Conservation (phyloP, 805 yeast genomes). For the Saccharomycopsis microspora region DNA sequence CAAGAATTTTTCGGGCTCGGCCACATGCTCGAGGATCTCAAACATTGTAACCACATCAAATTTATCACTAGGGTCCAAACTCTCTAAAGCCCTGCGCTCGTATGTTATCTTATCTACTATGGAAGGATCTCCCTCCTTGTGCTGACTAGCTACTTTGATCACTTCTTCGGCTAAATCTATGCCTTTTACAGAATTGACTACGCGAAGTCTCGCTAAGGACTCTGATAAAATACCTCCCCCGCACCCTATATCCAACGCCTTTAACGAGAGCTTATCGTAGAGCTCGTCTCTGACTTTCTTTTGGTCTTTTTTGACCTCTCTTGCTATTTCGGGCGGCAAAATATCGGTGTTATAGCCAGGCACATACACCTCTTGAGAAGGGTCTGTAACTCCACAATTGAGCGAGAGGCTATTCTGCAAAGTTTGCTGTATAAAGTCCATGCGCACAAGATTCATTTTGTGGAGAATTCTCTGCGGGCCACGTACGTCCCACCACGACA, state of each 20-base stretch:
- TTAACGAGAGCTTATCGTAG: conserved; percentile 25
- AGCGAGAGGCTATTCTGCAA: conserved; percentile 34
- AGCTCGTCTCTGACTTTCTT: conserved; percentile 24
- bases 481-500: conserved; percentile 96
- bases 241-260: conserved; percentile 84
- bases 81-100: conserved; percentile 51
- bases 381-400: conserved; percentile 25
- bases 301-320: conserved; percentile 38
- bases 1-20: conserved; percentile 65
- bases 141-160: conserved; percentile 64
- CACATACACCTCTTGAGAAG: conserved; percentile 44
- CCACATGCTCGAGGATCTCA: conserved; percentile 93
- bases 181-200: conserved; percentile 57
- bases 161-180: conserved; percentile 83
- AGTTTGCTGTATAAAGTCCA: conserved; percentile 73
- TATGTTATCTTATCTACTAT: conserved; percentile 48
- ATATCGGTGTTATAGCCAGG: conserved; percentile 70
- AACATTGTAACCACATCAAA: conserved; percentile 82
- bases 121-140: conserved; percentile 53
- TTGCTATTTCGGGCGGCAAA: conserved; percentile 45
- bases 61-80: conserved; percentile 28
- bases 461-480: conserved; percentile 93
- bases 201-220: conserved; percentile 66
- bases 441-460: conserved; percentile 81
- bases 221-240: conserved; percentile 97